Evolutionary conservation across 148 eudicot species (phyloP), one percentile per base, ranked within the genome.

Genomic region (Pharnaceum exiguum): DNA sequence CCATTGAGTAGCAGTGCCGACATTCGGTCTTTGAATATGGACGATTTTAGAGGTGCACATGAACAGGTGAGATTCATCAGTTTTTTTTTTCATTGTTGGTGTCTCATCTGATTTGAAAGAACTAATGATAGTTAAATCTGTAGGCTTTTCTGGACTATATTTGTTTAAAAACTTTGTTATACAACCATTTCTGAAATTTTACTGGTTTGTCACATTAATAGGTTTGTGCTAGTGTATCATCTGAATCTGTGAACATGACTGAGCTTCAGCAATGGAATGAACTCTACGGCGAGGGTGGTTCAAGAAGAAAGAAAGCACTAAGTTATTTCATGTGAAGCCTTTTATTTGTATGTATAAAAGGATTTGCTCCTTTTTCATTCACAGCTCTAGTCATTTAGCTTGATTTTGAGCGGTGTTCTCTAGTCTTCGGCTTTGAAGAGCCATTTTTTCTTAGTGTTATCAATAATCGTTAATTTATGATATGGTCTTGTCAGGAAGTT

Each of bases 261-360:
- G 90, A 88, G 78, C 98, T 93, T 62, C 79, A 72, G 49, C 96
- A 88, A 33, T 93, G 98, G 98, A 93, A 88, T 51, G 98, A 93
- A 48, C 84, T 83, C 4, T 93, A 93, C 17, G 98, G 98, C 16
- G 98, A 93, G 65, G 98, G 98, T 16, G 96, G 96, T 11, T 93
- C 98, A 2, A 66, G 98, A 61, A 81, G 73, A 77, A 93, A 83
- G 80, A 78, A 59, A 63, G 65, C 95, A 32, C 86, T 85, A 31
- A 88, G 95, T 66, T 93, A 93, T 72, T 93, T 93, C 80, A 85
- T 93, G 98, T 93, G 75, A 83, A 68, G 51, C 29, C 35, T 55
- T 68, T 23, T 47, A 48, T 46, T 12, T 57, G 54, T 60, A 61
- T 63, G 68, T 68, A 67, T 67, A 78, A 77, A 71, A 26, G 28